These are phyloP conservation scores for Trichoderma cornu-damae DNA, from an alignment of 2,329 filamentous ascomycete genomes.

Conservation along the genomic window DNA sequence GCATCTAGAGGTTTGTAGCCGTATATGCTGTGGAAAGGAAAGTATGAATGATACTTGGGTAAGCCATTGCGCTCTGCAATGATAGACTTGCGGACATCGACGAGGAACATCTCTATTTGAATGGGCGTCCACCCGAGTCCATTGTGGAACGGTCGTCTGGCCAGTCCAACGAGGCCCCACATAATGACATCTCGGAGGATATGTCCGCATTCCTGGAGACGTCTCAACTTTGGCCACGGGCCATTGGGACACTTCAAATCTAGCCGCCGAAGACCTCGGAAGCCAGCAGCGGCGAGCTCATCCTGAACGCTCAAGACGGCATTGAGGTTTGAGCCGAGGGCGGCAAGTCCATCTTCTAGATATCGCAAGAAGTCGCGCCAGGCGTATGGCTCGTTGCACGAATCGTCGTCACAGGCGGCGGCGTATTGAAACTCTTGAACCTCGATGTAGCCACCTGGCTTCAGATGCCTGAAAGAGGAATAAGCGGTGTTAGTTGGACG, in stretches of 20 bases:
- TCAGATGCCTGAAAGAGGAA: conserved; percentile 40
- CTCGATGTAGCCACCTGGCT: conserved; percentile 49
- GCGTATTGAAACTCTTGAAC: conserved; percentile 43
- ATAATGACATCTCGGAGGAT: conserved; percentile 41
- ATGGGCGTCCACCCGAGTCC: conserved; percentile 38
- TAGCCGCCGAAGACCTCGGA: conserved; percentile 37
- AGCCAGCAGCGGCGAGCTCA: conserved; percentile 39
- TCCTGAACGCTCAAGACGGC: conserved; percentile 34
- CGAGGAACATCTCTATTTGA: conserved; percentile 42
- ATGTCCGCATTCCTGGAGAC: conserved; percentile 42
- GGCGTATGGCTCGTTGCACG: conserved; percentile 41
- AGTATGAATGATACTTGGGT: conserved; percentile 36
- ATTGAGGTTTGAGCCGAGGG: conserved; percentile 40
- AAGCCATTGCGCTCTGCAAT: conserved; percentile 34
- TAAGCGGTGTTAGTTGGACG: not conserved
- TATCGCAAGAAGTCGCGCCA: conserved; percentile 43
- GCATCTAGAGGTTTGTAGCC: conserved; percentile 34
- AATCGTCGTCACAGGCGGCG: conserved; percentile 42
- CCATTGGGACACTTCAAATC: conserved; percentile 46
- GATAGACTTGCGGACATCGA: conserved; percentile 37
- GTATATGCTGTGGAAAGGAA: conserved; percentile 37
- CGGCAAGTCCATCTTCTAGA: conserved; percentile 38
- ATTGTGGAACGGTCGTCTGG: conserved; percentile 36
- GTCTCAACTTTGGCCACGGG: conserved; percentile 41
- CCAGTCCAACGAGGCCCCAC: conserved; percentile 38